These are phyloP conservation scores for Hordeum vulgare DNA, from an alignment of 176 grass and related monocot species.

Conservation along the genomic window MorexV3_pseudomolecules_assembly NC_058524.1:192488748-192489247, in stretches of 20 bases:
- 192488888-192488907: slow-evolving; percentile 67
- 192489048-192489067: slow-evolving; percentile 82
- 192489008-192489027: slow-evolving; percentile 70
- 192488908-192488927: slow-evolving; percentile 62
- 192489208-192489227: slow-evolving; percentile 83
- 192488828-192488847: slow-evolving; percentile 97
- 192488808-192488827: slow-evolving; percentile 41
- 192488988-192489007: slow-evolving; percentile 61
- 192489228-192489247: slow-evolving; percentile 50
- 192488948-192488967: slow-evolving; percentile 69
- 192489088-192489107: slow-evolving; percentile 23
- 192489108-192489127: background rate
- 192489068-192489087: slow-evolving; percentile 84
- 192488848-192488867: slow-evolving; percentile 77
- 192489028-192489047: slow-evolving; percentile 53
- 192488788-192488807: slow-evolving; percentile 2
- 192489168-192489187: slow-evolving; percentile 70
- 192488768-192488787: background rate
- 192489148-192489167: slow-evolving; percentile 1
- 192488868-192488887: slow-evolving; percentile 88
- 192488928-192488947: slow-evolving; percentile 58
- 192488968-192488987: slow-evolving; percentile 60
- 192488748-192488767: background rate
- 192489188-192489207: slow-evolving; percentile 76
- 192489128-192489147: background rate